These are phyloP conservation scores for Leccinum variicolor DNA, from an alignment of 768 basidiomycete species.

Conservation along the genomic window DNA sequence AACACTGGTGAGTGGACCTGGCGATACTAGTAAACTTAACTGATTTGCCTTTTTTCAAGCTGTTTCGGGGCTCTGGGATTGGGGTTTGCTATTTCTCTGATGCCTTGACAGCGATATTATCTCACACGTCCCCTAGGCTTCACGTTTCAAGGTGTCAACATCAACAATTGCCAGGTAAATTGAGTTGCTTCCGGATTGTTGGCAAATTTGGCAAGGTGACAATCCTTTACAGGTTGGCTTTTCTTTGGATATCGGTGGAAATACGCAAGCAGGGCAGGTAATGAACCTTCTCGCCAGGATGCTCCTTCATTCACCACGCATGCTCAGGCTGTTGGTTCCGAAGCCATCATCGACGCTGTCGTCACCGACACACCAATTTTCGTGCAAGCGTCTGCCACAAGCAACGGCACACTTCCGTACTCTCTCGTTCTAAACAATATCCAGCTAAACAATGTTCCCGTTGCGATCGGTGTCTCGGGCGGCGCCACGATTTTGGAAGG, in stretches of 20 bases:
- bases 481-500: conserved; percentile 35
- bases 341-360: conserved; percentile 45
- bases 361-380: conserved; percentile 45
- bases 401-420: conserved; percentile 28
- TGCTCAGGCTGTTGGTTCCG: conserved; percentile 39
- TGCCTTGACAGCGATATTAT: background rate
- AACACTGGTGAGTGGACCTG: conserved; percentile 29
- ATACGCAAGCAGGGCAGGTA: conserved; percentile 31
- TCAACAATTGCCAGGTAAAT: conserved; percentile 35
- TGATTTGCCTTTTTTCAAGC: conserved; percentile 15
- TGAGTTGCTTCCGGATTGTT: background rate
- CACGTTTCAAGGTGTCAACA: conserved; percentile 51
- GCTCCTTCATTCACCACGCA: background rate
- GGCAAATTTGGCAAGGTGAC: background rate
- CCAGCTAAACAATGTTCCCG: conserved; percentile 31
- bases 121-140: conserved; percentile 34
- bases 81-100: conserved; percentile 30
- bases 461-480: conserved; percentile 29
- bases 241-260: conserved; percentile 40
- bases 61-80: conserved; percentile 36
- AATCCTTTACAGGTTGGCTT: conserved; percentile 38
- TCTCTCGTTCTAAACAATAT: conserved; percentile 37
- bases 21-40: background rate
- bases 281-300: background rate
- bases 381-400: conserved; percentile 35